Base-by-base conservation (phyloP, 805 yeast genomes). In the Candida alai region DNA sequence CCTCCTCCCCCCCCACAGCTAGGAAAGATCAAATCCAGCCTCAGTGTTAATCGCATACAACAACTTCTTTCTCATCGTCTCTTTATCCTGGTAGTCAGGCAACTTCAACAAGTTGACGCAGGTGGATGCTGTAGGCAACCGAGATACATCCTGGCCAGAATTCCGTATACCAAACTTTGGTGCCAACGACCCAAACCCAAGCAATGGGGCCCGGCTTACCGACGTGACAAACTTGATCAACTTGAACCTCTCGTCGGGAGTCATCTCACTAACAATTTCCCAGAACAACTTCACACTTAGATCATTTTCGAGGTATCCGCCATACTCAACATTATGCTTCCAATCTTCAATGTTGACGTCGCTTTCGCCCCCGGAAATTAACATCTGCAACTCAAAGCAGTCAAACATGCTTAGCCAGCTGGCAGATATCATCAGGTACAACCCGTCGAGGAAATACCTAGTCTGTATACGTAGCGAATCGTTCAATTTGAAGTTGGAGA, bases 81-180 rank as follows among this genome's bases (percentile, higher is more conserved):
- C 56, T 48, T 78, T 82, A 45, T 82, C 63, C 43, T 65, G 60
- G 55, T 93, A 93, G 52, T 88, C 83, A 0, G 98, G 98, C 18
- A 93, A 57, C 49, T 83, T 88, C 41, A 93, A 63, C 37, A 93
- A 58, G 51, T 93, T 93, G 19, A 88, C 85, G 66, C 98, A 93
- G 0, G 98, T 93, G 0, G 96, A 78, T 0, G 97, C 84, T 0
- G 97, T 86, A 0, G 98, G 98, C 24, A 93, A 62, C 19, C 94
- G 62, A 2, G 65, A 67, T 2, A 49, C 43, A 18, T 74, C 74
- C 11, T 56, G 42, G 0, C 90, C 93, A 0, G 80, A 70, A 43
- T 78, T 78, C 24, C 85, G 56, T 30, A 93, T 81, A 1, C 95
- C 95, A 57, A 93, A 87, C 35, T 65, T 68, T 0, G 98, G 98